Evolutionary conservation across 768 basidiomycete species (phyloP), one percentile per base, ranked within the genome.

Genomic region (Lepiota subincarnata): DNA sequence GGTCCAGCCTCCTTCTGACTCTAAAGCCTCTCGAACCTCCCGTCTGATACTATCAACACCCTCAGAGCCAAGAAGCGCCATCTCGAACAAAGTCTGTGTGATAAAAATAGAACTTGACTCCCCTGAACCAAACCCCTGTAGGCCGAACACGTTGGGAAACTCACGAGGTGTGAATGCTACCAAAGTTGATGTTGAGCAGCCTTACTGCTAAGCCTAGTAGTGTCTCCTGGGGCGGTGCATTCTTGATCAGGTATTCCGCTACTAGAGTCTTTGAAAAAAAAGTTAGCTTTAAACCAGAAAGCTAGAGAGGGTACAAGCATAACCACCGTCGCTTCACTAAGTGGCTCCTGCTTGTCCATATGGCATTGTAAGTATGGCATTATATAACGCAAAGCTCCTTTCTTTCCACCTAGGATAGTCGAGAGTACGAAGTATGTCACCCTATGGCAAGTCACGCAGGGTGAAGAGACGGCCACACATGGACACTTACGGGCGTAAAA

Each of bases 101-200:
- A 70, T 64, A 57, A 72, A 71, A 35, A 70, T 71, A 19, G 70
- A 67, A 5, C 68, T 71, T 35, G n/a, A 28, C 14, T 38, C n/a
- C 19, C n/a, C 35, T 45, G 43, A 54, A 50, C 20, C 16, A 34
- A 35, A 20, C 35, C 19, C 22, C 40, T 10, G 19, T 24, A 5
- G 24, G 31, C 14, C 37, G 31, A 50, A 40, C 16, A 40, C 37
- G 16, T 16, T 26, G 18, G 24, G 51, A 34, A 24, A 57, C 67
- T 45, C 53, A 71, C 71, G 71, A 69, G 26, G 70, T 73, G 55
- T 71, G 69, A 44, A 72, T 70, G 59, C 69, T 73, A 19, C 66
- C 70, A 62, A 72, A 72, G 54, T 73, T 71, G n/a, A 74, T 59
- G 55, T 71, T 70, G 59, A 72, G 50, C n/a, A 71, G 49, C 34